Percentiles rank a stretch among this genome's conserved stretches.
Evolutionary conservation across 805 yeast species (phyloP).

Genomic region (Saccharomycopsis fibuligera): DNA sequence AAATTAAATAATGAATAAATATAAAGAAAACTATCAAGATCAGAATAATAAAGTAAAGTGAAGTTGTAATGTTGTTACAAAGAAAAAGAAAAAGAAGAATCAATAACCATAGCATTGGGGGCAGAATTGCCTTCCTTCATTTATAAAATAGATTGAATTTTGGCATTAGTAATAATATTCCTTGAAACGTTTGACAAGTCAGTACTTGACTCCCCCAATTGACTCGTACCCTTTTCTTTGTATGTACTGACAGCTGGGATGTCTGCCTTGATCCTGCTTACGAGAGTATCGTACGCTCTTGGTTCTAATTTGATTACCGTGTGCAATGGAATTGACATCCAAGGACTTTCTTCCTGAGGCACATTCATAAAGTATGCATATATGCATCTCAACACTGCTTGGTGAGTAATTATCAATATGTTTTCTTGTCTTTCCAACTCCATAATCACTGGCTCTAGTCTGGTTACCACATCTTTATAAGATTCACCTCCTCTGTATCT

Average conservation of each 20-base stretch:
- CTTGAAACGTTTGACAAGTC: conserved; percentile 10
- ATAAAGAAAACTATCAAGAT: too few relatives aligned
- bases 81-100: too few relatives aligned
- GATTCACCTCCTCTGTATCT: conserved; percentile 97
- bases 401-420: conserved; percentile 92
- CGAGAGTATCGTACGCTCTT: conserved; percentile 85
- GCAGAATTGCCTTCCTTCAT: too few relatives aligned
- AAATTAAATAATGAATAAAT: too few relatives aligned
- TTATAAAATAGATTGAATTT: conserved; percentile 3
- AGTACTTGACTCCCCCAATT: conserved; percentile 32
- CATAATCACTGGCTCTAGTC: conserved; percentile 97
- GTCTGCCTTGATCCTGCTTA: conserved; percentile 86
- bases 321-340: conserved; percentile 98
- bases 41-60: too few relatives aligned
- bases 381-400: conserved; percentile 92
- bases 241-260: conserved; percentile 98
- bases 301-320: conserved; percentile 92
- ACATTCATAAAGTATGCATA: conserved; percentile 98
- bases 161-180: conserved; percentile 21
- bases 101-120: too few relatives aligned
- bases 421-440: conserved; percentile 96
- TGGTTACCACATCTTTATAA: conserved; percentile 87
- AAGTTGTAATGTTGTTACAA: too few relatives aligned
- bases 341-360: conserved; percentile 94
- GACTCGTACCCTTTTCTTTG: conserved; percentile 83